Evolutionary conservation across 352 stramenopile species (phyloP).

Genomic region (Lagenidium giganteum): DNA sequence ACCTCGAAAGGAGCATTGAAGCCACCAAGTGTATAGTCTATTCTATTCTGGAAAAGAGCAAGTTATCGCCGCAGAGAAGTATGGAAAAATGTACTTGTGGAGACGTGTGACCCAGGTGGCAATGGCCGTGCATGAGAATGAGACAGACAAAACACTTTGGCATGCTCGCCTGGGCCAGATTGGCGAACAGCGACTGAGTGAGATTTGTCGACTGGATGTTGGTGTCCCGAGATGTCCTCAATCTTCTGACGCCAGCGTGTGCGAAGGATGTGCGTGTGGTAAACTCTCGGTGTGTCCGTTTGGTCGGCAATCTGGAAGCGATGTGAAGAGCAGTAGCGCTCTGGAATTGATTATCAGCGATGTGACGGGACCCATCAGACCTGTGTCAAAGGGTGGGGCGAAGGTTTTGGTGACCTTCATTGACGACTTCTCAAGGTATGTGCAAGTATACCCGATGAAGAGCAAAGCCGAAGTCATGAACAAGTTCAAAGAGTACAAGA

Average conservation of each 20-base stretch:
- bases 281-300: slow-evolving; percentile 12
- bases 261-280: slow-evolving; percentile 13
- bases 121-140: too few relatives aligned
- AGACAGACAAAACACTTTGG: too few relatives aligned
- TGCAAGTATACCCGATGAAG: not conserved
- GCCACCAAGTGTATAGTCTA: slow-evolving; percentile 1
- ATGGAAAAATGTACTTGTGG: too few relatives aligned
- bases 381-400: slow-evolving; percentile 6
- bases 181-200: not conserved
- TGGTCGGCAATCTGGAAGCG: slow-evolving; percentile 3
- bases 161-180: slow-evolving; percentile 13
- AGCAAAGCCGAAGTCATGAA: slow-evolving; percentile 7
- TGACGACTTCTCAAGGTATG: slow-evolving; percentile 14
- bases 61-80: not conserved
- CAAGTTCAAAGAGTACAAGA: slow-evolving; percentile 4
- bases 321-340: slow-evolving; percentile 4
- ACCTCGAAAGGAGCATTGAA: slow-evolving; percentile 1
- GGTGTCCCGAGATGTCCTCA: not conserved
- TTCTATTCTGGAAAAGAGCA: not conserved
- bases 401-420: slow-evolving; percentile 17
- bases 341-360: slow-evolving; percentile 14
- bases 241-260: slow-evolving; percentile 1
- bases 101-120: too few relatives aligned
- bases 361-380: slow-evolving; percentile 8
- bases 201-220: not conserved